Conservation (phyloP, 2,329 filamentous ascomycete genomes). For the Nemania abortiva region DNA sequence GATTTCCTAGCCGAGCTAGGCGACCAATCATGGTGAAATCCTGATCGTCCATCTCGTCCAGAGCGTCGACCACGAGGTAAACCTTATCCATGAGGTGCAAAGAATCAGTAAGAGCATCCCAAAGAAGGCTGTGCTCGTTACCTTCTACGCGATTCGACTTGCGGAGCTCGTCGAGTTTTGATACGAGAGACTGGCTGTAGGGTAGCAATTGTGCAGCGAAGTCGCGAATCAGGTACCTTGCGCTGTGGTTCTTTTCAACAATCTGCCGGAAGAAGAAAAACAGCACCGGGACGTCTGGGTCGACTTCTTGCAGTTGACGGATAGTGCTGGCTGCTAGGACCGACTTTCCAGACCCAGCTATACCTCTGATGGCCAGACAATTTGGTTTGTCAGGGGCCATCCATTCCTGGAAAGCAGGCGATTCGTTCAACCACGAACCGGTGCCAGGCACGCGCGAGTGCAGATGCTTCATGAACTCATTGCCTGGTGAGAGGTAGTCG, state of each 20-base stretch:
- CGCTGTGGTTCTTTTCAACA: constrained; percentile 9
- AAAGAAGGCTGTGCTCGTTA: constrained; percentile 2
- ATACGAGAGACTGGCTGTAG: background rate
- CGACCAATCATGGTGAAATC: background rate
- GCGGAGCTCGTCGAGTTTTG: background rate
- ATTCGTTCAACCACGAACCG: background rate
- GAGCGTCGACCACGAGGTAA: constrained; percentile 1
- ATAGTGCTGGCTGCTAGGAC: constrained; percentile 1
- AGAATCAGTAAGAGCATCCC: background rate
- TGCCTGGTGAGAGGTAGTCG: background rate
- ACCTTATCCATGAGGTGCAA: constrained; percentile 1
- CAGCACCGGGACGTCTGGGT: constrained; percentile 7
- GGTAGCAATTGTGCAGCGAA: constrained; percentile 10
- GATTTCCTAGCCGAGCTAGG: background rate
- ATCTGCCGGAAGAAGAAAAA: constrained; percentile 21
- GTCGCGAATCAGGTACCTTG: constrained; percentile 11
- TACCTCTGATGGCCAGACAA: background rate
- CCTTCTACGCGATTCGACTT: constrained; percentile 7
- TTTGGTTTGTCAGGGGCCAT: background rate
- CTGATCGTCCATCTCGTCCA: constrained; percentile 13
- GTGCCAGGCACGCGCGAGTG: constrained; percentile 5
- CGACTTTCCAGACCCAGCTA: constrained; percentile 11
- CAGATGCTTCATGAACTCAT: constrained; percentile 10
- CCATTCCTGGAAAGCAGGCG: background rate
- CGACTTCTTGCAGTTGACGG: background rate